Conservation (phyloP, 257 asterid genomes). For the Leonotis leonurus region DNA sequence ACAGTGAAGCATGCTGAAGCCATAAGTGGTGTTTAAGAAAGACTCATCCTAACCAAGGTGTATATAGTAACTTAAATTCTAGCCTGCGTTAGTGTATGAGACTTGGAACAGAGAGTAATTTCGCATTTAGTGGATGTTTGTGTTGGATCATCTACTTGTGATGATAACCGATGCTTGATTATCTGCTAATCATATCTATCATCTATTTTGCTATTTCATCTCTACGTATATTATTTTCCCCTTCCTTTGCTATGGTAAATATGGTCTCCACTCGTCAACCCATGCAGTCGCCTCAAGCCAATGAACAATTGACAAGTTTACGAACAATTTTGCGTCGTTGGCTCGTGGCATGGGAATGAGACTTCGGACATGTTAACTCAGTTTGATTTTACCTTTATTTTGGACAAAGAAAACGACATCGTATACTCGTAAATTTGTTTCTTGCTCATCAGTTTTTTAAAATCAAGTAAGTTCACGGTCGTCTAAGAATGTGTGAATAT, state of each 20-base stretch:
- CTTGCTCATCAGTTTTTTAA: too few relatives aligned
- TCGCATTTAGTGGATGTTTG: background rate
- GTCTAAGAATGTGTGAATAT: too few relatives aligned
- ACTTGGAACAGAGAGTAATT: conserved; percentile 7
- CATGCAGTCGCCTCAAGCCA: too few relatives aligned
- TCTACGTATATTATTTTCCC: background rate
- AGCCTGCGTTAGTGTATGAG: conserved; percentile 16
- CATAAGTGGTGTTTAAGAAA: conserved; percentile 31
- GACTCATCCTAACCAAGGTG: conserved; percentile 24
- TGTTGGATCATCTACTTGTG: conserved; percentile 21
- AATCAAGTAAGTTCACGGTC: too few relatives aligned
- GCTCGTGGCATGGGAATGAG: too few relatives aligned
- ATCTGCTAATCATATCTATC: background rate
- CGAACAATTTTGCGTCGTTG: too few relatives aligned
- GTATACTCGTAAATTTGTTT: too few relatives aligned
- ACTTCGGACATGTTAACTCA: too few relatives aligned
- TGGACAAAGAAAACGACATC: too few relatives aligned
- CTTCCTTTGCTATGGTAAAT: background rate
- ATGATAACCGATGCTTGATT: conserved; percentile 2
- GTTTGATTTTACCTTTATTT: too few relatives aligned
- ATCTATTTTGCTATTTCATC: background rate
- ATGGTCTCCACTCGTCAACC: background rate
- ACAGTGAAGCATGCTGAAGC: conserved; percentile 34
- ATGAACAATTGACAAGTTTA: too few relatives aligned
- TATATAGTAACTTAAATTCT: conserved; percentile 25